Conservation (phyloP, 169 alveolate genomes). For the Plasmodium inui region DNA sequence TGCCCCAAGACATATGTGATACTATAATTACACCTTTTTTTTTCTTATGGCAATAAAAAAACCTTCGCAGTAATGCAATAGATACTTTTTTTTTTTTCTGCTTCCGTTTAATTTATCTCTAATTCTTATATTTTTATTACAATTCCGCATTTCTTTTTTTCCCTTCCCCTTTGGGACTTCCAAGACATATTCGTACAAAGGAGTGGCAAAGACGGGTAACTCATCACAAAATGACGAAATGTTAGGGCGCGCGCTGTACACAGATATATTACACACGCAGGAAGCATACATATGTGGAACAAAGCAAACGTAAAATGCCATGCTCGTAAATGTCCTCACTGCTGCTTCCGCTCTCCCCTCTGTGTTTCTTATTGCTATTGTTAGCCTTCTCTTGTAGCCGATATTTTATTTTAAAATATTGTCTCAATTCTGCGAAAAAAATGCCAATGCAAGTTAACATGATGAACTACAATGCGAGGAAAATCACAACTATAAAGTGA, state of each 20-base stretch:
- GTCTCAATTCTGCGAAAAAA: background rate
- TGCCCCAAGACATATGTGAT: background rate
- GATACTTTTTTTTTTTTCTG: background rate
- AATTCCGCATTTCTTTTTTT: slow-evolving; percentile 3
- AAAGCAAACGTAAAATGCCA: background rate
- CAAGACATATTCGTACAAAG: background rate
- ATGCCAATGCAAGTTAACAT: background rate
- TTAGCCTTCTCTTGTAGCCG: background rate
- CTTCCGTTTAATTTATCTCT: background rate
- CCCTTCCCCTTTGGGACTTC: background rate
- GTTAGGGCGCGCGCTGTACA: background rate
- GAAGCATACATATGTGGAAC: background rate
- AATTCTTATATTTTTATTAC: background rate
- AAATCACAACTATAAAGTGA: background rate
- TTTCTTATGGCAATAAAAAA: background rate
- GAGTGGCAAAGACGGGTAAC: background rate
- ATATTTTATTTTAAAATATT: slow-evolving; percentile 12
- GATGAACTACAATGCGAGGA: background rate
- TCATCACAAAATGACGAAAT: background rate
- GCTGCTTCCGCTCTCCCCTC: background rate
- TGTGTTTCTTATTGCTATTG: background rate
- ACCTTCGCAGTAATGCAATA: background rate
- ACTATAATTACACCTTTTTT: background rate
- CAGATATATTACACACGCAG: background rate
- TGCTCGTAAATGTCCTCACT: background rate